Conservation (phyloP, 2,329 filamentous ascomycete species). For the Penicillium sp. region DNA sequence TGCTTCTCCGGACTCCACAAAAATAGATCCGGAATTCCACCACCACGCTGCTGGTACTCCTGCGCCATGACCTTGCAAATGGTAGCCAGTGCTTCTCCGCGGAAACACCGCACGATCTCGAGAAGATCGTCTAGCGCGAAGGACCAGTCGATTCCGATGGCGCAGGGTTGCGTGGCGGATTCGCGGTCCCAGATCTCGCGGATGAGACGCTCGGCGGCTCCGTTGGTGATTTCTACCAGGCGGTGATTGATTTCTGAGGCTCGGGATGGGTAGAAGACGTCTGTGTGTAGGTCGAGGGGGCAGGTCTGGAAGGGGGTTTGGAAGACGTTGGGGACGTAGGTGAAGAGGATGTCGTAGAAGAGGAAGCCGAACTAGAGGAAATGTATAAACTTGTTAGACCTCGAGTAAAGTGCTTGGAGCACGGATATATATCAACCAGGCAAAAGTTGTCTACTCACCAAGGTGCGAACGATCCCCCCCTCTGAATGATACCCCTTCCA, state of each 20-base stretch:
- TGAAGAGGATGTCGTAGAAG: slow-evolving; percentile 90
- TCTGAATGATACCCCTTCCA: slow-evolving; percentile 97
- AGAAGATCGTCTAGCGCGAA: slow-evolving; percentile 76
- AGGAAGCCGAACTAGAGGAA: slow-evolving; percentile 68
- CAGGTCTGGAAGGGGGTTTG: slow-evolving; percentile 95
- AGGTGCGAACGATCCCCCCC: slow-evolving; percentile 85
- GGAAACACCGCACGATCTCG: slow-evolving; percentile 77
- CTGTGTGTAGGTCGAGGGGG: slow-evolving; percentile 87
- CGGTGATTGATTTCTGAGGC: slow-evolving; percentile 86
- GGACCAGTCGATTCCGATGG: slow-evolving; percentile 91
- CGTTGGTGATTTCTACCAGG: slow-evolving; percentile 84
- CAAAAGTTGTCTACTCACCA: slow-evolving; percentile 46
- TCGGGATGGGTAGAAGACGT: slow-evolving; percentile 85
- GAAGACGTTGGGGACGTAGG: slow-evolving; percentile 95
- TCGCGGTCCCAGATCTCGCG: slow-evolving; percentile 68
- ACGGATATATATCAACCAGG: too few species aligned
- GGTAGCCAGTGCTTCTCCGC: slow-evolving; percentile 74
- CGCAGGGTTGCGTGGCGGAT: slow-evolving; percentile 71
- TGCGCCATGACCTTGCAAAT: slow-evolving; percentile 95
- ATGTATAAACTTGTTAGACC: neutral
- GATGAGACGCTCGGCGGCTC: slow-evolving; percentile 68
- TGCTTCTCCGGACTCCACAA: slow-evolving; percentile 69
- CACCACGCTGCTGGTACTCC: slow-evolving; percentile 83
- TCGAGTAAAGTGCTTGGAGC: neutral
- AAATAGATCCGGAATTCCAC: slow-evolving; percentile 89